phyloP scores from a whole-genome alignment of 2,329 filamentous ascomycete species.

The Sclerotiophoma versabilis region DNA sequence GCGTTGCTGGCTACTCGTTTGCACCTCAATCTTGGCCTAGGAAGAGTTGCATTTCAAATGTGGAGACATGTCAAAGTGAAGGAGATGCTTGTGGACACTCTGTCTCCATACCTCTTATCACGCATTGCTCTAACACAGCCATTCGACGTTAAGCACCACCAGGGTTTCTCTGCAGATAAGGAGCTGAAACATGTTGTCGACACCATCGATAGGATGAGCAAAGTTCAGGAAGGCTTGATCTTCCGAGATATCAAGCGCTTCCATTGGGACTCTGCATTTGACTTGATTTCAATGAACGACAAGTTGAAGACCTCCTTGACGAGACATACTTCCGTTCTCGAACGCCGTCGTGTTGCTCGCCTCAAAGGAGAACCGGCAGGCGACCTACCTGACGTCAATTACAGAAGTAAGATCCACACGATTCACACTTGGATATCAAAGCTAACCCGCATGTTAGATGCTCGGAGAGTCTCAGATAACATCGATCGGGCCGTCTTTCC shows the following conservation, averaged over 20 bases:
- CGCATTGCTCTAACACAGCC: constrained; percentile 45
- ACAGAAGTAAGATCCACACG: constrained; percentile 25
- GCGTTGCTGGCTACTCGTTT: constrained; percentile 43
- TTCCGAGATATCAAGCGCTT: constrained; percentile 37
- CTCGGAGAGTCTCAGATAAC: constrained; percentile 33
- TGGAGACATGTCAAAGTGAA: constrained; percentile 40
- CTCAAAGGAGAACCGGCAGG: constrained; percentile 36
- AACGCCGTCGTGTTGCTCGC: constrained; percentile 42
- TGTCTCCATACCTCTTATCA: constrained; percentile 40
- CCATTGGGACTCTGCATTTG: constrained; percentile 38
- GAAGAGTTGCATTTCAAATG: constrained; percentile 38
- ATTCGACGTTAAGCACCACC: constrained; percentile 38
- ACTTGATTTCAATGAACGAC: constrained; percentile 31
- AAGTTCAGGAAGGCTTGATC: constrained; percentile 33
- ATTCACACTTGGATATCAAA: background rate
- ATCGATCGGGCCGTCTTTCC: constrained; percentile 38
- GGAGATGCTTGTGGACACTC: constrained; percentile 45
- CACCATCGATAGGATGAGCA: constrained; percentile 40
- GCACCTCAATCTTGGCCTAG: constrained; percentile 42
- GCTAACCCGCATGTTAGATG: constrained; percentile 28
- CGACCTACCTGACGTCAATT: constrained; percentile 22
- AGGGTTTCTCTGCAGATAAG: constrained; percentile 37
- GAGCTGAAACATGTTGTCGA: constrained; percentile 39
- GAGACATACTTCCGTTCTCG: constrained; percentile 41
- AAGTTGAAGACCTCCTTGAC: constrained; percentile 39